phyloP scores from a whole-genome alignment of 495 filamentous ascomycete genomes.

The Penicillium daleae region DNA sequence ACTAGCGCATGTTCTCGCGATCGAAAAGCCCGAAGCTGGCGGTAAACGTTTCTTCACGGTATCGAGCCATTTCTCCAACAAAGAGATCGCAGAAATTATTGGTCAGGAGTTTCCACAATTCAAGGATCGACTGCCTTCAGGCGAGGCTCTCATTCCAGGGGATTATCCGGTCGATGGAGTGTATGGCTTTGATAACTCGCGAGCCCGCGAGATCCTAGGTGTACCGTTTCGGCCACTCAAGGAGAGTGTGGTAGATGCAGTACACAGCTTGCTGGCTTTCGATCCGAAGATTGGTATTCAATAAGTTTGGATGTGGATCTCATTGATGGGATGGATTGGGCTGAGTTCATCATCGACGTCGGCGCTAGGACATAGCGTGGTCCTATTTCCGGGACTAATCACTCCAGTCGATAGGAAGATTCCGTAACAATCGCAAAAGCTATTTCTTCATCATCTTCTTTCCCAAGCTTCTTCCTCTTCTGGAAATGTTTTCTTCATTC shows the following conservation, averaged over 20 bases:
- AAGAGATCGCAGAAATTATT: constrained; percentile 59
- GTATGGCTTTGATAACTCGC: constrained; percentile 47
- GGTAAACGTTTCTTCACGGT: constrained; percentile 65
- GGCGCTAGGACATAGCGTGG: not conserved
- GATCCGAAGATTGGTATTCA: not conserved
- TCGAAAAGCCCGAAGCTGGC: constrained; percentile 57
- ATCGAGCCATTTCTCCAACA: constrained; percentile 57
- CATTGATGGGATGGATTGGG: not conserved
- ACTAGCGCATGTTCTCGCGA: constrained; percentile 61
- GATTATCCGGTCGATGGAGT: constrained; percentile 44
- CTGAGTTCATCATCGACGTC: not conserved
- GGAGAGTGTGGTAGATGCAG: constrained; percentile 53
- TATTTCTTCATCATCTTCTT: not conserved
- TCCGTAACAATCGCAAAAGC: not conserved
- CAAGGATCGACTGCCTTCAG: constrained; percentile 50
- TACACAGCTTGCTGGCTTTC: constrained; percentile 31
- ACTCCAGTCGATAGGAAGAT: not conserved
- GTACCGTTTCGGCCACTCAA: constrained; percentile 49
- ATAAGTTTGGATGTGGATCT: not conserved
- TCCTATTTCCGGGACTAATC: not conserved
- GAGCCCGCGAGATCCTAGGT: constrained; percentile 51
- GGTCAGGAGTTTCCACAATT: constrained; percentile 61
- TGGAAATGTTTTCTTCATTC: not conserved
- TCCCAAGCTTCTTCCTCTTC: not conserved
- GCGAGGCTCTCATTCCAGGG: constrained; percentile 37